phyloP scores from a whole-genome alignment of 306 rosid species.

The Lathyrus aphaca region DNA sequence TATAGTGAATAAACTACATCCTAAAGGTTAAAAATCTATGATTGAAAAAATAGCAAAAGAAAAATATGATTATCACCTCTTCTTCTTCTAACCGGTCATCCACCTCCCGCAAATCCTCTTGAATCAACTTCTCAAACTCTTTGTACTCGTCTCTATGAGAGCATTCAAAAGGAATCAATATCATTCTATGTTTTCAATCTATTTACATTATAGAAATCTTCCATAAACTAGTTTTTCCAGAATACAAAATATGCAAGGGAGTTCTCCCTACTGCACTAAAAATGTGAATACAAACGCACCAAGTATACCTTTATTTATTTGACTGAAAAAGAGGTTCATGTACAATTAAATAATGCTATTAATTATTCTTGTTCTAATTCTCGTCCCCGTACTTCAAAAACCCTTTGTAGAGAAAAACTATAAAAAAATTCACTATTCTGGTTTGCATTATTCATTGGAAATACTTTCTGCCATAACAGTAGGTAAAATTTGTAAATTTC shows the following conservation, averaged over 20 bases:
- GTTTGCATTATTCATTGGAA: slow-evolving; percentile 8
- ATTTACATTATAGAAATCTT: neutral
- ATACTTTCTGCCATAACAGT: slow-evolving; percentile 8
- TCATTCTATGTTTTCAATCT: slow-evolving; percentile 28
- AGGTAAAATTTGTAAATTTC: slow-evolving; percentile 7
- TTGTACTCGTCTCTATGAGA: slow-evolving; percentile 84
- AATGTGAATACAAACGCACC: slow-evolving; percentile 7
- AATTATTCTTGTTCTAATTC: slow-evolving; percentile 31
- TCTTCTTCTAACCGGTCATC: slow-evolving; percentile 94
- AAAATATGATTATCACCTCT: slow-evolving; percentile 60
- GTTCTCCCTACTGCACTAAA: slow-evolving; percentile 20
- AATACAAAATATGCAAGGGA: slow-evolving; percentile 8
- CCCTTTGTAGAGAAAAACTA: slow-evolving; percentile 5
- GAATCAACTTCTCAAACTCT: slow-evolving; percentile 94
- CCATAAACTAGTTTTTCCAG: neutral
- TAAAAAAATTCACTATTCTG: neutral
- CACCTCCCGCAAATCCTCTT: slow-evolving; percentile 89
- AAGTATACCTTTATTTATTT: slow-evolving; percentile 18
- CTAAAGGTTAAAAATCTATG: neutral
- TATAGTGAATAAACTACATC: slow-evolving; percentile 6
- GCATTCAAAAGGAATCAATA: slow-evolving; percentile 40
- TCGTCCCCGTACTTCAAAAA: slow-evolving; percentile 20
- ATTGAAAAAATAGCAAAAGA: slow-evolving; percentile 18
- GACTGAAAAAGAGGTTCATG: slow-evolving; percentile 18
- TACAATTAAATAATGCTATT: slow-evolving; percentile 3